These are phyloP conservation scores for Cryptococcus neoformans DNA, from an alignment of 1,284 basidiomycete species.

Conservation along the genomic window DNA sequence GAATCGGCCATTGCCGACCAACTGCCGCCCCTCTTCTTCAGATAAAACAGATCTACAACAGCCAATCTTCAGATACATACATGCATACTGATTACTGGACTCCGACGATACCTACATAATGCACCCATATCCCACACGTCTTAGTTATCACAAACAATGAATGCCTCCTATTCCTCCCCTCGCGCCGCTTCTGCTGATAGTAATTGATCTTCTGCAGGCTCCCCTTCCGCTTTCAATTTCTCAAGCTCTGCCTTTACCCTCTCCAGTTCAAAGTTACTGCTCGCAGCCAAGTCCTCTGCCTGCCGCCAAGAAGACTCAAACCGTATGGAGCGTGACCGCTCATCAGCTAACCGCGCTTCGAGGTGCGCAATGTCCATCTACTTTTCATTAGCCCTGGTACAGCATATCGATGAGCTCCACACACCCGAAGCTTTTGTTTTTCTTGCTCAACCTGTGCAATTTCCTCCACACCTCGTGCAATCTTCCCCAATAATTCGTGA, in stretches of 20 bases:
- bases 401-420: not conserved
- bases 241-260: constrained; percentile 39
- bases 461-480: constrained; percentile 4
- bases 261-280: constrained; percentile 39
- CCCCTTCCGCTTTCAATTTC: constrained; percentile 27
- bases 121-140: too few relatives aligned
- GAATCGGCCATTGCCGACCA: too few relatives aligned
- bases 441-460: constrained; percentile 21
- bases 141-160: too few relatives aligned
- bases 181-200: too few relatives aligned
- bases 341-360: constrained; percentile 24
- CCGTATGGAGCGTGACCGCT: constrained; percentile 27
- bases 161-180: too few relatives aligned
- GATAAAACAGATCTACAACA: too few relatives aligned
- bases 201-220: not conserved
- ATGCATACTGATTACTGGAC: too few relatives aligned
- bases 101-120: too few relatives aligned
- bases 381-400: not conserved
- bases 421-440: constrained; percentile 23
- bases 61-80: too few relatives aligned
- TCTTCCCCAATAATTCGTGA: constrained; percentile 19
- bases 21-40: too few relatives aligned
- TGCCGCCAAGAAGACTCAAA: constrained; percentile 41
- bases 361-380: constrained; percentile 23
- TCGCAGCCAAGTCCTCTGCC: constrained; percentile 40